Evolutionary conservation across 192 early-diverging fungal genomes (phyloP).

Genomic region (Backusella parvicylindrica): DNA sequence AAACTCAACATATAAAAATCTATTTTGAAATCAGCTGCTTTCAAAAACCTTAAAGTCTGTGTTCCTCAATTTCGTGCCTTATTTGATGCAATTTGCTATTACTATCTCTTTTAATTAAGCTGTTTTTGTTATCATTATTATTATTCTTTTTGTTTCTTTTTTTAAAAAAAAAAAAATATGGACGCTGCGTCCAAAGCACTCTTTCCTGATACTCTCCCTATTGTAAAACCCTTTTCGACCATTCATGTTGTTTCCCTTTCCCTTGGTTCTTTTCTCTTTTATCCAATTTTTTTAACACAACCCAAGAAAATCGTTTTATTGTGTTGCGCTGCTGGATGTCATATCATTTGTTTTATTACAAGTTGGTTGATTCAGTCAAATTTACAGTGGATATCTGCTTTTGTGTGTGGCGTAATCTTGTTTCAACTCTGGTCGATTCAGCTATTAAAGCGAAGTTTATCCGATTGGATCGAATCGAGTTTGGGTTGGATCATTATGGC

Average conservation of each 20-base stretch:
- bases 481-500: neutral
- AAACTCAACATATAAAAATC: neutral
- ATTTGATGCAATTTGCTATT: neutral
- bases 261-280: slow-evolving; percentile 28
- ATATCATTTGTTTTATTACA: neutral
- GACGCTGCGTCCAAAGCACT: slow-evolving; percentile 2
- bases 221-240: slow-evolving; percentile 34
- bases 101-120: neutral
- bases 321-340: neutral
- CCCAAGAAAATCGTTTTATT: neutral
- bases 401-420: neutral
- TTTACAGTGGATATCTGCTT: neutral
- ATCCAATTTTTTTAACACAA: slow-evolving; percentile 36
- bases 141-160: neutral
- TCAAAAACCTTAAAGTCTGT: neutral
- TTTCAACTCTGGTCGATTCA: neutral
- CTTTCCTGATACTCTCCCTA: slow-evolving; percentile 11
- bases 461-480: neutral
- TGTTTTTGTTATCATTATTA: neutral
- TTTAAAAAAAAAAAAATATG: neutral
- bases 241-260: slow-evolving; percentile 38
- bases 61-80: neutral
- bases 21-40: neutral
- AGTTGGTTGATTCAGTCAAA: neutral
- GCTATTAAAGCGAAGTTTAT: neutral